Evolutionary conservation across 495 filamentous ascomycete genomes (phyloP), one percentile per base, ranked within the genome.

Genomic region (Recurvomyces mirabilis): DNA sequence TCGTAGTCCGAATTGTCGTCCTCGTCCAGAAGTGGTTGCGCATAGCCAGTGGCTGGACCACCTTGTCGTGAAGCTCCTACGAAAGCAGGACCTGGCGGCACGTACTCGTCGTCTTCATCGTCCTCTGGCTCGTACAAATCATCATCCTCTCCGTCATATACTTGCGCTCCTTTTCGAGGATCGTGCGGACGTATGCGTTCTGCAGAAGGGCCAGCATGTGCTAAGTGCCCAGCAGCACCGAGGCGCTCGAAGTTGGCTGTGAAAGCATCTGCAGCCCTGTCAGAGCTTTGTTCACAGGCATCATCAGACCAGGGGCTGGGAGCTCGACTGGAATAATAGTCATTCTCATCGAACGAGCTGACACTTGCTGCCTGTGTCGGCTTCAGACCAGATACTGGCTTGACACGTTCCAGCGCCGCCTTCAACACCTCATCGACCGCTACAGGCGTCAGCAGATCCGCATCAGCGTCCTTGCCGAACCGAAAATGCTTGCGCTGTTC

Each of bases 261-360:
- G 37, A 49, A 49, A 41, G 51, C 40, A 50, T 28, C 51, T 54
- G 38, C 23, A 37, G 31, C 41, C 29, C 23, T 47, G 46, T 49
- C 51, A 54, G 51, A 54, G 51, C 41, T 50, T 13, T 32, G 46
- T 17, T 36, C 32, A 29, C 31, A 57, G 44, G 71, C 69, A 47
- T 67, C 69, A 13, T 65, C 56, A 17, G 59, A 59, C 64, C 63
- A 67, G 33, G 54, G 55, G 42, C 47, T 50, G 44, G 59, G 46
- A 19, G 53, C 64, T 65, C 77, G 79, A 68, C 86, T 93, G 35
- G 87, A 93, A 66, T 95, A 94, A 63, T 91, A 89, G n/a, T 84
- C 87, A 52, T 91, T 87, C 56, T 89, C 81, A 63, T 94, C 87
- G 63, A 86, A 82, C 10, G 84, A 88, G 56, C 87, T 84, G 49